Percentiles rank a stretch among this genome's conserved stretches.
Evolutionary conservation across 2,329 filamentous ascomycete genomes (phyloP).

Genomic region (Cadophora malorum): DNA sequence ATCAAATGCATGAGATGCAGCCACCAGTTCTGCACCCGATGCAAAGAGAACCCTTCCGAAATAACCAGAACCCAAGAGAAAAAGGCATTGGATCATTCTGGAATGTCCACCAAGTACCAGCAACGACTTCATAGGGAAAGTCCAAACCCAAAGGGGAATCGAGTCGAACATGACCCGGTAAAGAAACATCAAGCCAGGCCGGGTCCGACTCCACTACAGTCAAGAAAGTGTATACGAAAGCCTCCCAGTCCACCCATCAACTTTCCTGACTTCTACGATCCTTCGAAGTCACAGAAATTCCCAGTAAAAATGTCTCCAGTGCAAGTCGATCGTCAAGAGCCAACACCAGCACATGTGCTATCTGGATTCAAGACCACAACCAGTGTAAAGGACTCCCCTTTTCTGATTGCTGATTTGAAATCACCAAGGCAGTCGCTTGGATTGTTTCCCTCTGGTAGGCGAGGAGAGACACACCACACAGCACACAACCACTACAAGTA

Average conservation of each 20-base stretch:
- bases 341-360: not conserved
- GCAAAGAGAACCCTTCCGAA: conserved; percentile 38
- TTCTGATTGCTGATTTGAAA: conserved; percentile 33
- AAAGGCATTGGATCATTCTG: not conserved
- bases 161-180: conserved; percentile 18
- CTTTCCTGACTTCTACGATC: conserved; percentile 22
- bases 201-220: conserved; percentile 12
- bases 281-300: not conserved
- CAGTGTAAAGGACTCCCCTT: conserved; percentile 35
- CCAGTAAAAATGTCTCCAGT: not conserved
- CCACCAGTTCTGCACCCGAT: conserved; percentile 57
- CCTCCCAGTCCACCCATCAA: conserved; percentile 13
- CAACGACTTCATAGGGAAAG: not conserved
- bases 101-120: not conserved
- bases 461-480: conserved; percentile 15
- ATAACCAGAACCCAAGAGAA: not conserved
- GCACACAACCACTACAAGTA: conserved; percentile 15
- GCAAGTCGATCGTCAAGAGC: not conserved
- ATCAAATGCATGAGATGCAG: conserved; percentile 56
- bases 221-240: not conserved
- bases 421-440: conserved; percentile 10
- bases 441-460: not conserved
- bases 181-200: conserved; percentile 18
- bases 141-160: conserved; percentile 13
- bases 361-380: conserved; percentile 18